Conservation (phyloP, 2,329 filamentous ascomycete species). For the Dactylellina drechsleri region DNA sequence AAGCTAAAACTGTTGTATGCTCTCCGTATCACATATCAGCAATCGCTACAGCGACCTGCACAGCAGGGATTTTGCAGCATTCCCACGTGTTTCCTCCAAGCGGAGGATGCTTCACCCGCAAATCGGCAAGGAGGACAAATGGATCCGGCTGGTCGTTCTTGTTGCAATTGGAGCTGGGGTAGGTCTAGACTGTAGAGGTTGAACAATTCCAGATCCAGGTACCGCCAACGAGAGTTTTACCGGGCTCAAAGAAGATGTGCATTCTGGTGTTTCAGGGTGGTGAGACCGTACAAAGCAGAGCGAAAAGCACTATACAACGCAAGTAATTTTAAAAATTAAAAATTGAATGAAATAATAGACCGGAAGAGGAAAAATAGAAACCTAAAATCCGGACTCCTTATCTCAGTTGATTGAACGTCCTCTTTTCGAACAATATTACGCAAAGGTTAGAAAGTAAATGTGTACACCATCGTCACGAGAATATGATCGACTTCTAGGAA, state of each 20-base stretch:
- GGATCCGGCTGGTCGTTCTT: conserved; percentile 45
- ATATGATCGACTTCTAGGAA: conserved; percentile 15
- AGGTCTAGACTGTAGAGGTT: conserved; percentile 40
- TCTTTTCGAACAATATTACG: background rate
- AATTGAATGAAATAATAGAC: background rate
- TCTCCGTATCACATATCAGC: conserved; percentile 51
- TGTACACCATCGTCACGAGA: conserved; percentile 9
- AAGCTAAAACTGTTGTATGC: conserved; percentile 35
- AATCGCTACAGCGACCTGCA: conserved; percentile 50
- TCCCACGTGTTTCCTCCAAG: conserved; percentile 54
- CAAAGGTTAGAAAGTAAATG: background rate
- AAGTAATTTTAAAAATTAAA: too few species aligned
- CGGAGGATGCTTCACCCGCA: conserved; percentile 55
- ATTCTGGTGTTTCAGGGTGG: conserved; percentile 43
- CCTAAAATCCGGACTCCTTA: conserved; percentile 7
- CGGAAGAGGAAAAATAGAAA: conserved; percentile 37
- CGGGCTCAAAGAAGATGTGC: conserved; percentile 41
- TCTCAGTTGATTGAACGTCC: background rate
- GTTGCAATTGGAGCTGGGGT: conserved; percentile 37
- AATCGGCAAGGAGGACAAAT: conserved; percentile 53
- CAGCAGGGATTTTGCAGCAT: conserved; percentile 52
- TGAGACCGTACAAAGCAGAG: conserved; percentile 43
- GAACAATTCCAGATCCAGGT: conserved; percentile 51
- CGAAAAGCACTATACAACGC: background rate
- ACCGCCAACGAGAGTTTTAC: conserved; percentile 52